Evolutionary conservation across 208 protist species (phyloP).

Genomic region (Wallacemonas sp.): DNA sequence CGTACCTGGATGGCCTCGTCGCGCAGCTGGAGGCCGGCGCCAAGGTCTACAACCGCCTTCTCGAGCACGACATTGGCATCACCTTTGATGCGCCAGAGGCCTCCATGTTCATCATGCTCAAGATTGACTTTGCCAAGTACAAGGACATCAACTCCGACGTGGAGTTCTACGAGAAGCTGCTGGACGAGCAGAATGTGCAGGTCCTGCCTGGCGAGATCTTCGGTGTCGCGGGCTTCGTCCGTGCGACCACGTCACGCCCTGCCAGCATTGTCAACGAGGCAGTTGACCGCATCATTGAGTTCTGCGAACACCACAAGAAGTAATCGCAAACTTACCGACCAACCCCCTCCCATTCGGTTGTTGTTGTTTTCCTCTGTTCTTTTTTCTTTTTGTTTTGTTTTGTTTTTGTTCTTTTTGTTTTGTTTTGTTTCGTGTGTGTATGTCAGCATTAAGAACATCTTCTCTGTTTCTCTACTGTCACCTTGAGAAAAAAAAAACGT

Average conservation of each 20-base stretch:
- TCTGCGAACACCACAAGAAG: constrained; percentile 37
- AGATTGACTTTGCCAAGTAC: constrained; percentile 65
- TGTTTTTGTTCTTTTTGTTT: constrained; percentile 10
- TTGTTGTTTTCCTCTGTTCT: constrained; percentile 9
- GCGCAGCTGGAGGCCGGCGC: constrained; percentile 50
- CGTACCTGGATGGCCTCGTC: constrained; percentile 41
- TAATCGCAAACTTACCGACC: not conserved
- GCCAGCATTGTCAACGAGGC: constrained; percentile 53
- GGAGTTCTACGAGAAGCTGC: constrained; percentile 60
- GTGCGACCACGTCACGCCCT: constrained; percentile 64
- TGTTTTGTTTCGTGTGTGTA: not conserved
- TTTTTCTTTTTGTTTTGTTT: not conserved
- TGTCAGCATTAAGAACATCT: not conserved
- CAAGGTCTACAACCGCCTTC: constrained; percentile 38
- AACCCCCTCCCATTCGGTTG: not conserved
- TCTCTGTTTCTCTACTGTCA: not conserved
- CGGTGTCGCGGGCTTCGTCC: constrained; percentile 54
- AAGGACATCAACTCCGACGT: constrained; percentile 67
- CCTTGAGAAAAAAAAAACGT: no score
- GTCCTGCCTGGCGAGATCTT: constrained; percentile 76
- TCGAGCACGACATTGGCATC: constrained; percentile 51
- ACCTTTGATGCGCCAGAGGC: constrained; percentile 53
- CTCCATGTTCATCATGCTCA: constrained; percentile 88
- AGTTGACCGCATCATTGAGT: constrained; percentile 57
- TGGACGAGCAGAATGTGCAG: constrained; percentile 66